phyloP scores from a whole-genome alignment of 1,284 basidiomycete species.

The Trichosporon ovoides region DNA sequence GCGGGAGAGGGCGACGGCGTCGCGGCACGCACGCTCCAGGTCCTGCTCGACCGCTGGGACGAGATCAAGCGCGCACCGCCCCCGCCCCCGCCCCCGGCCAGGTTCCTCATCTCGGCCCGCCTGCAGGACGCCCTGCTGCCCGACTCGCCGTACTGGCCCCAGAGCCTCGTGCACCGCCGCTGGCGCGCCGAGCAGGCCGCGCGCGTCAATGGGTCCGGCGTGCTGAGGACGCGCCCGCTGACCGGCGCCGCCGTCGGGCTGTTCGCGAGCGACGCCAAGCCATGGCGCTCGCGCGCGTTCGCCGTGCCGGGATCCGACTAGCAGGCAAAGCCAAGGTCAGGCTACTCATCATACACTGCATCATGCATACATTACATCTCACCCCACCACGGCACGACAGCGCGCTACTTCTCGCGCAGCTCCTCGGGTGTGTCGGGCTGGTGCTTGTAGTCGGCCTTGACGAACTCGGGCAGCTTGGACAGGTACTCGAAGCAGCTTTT shows the following conservation, averaged over 20 bases:
- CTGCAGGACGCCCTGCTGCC: not conserved
- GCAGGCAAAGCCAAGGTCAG: too few species aligned
- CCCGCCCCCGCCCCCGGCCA: not conserved
- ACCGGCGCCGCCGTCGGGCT: not conserved
- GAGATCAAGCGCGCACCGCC: not conserved
- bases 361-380: not conserved
- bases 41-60: not conserved
- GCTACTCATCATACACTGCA: not conserved
- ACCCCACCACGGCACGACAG: too few species aligned
- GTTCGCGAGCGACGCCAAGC: not conserved
- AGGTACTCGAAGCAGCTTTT: constrained; percentile 11
- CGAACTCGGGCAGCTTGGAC: constrained; percentile 16
- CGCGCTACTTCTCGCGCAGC: constrained; percentile 8
- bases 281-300: not conserved
- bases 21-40: not conserved
- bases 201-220: not conserved
- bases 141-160: not conserved
- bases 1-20: not conserved
- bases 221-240: not conserved
- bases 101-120: not conserved
- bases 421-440: constrained; percentile 23
- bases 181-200: not conserved
- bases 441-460: constrained; percentile 19
- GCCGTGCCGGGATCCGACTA: too few species aligned
- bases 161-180: not conserved